These are phyloP conservation scores for Salix suchowensis DNA, from an alignment of 345 rosid genomes.

Conservation along the genomic window DNA sequence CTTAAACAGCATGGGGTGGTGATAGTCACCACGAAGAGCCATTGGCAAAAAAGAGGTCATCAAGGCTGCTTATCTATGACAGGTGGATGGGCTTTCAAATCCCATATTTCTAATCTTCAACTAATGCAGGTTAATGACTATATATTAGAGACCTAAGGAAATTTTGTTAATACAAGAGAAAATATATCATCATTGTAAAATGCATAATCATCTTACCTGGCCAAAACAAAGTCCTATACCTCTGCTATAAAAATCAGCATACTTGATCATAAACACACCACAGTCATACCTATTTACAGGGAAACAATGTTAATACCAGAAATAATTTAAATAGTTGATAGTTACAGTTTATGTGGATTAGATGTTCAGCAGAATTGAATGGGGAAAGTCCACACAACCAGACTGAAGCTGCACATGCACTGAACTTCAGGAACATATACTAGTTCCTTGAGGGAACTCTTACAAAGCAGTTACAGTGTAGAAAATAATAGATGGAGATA, in stretches of 20 bases:
- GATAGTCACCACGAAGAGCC: background rate
- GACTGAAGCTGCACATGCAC: background rate
- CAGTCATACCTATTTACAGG: slow-evolving; percentile 79
- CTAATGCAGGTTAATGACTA: background rate
- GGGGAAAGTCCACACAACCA: background rate
- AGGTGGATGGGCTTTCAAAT: background rate
- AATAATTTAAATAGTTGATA: background rate
- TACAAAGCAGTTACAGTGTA: background rate
- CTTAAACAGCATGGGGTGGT: background rate
- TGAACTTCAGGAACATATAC: background rate
- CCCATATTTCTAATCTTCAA: background rate
- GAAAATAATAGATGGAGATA: background rate
- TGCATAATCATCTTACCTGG: slow-evolving; percentile 52
- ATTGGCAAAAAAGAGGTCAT: background rate
- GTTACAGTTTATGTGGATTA: background rate
- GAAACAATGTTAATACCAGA: background rate
- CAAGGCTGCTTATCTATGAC: background rate
- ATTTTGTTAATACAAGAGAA: background rate
- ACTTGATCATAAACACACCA: slow-evolving; percentile 96
- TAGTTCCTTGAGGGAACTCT: background rate
- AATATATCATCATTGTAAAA: background rate
- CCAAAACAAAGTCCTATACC: slow-evolving; percentile 72
- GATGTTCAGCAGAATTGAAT: background rate
- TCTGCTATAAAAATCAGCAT: slow-evolving; percentile 88
- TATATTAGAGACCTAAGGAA: background rate